These are phyloP conservation scores for Zygosaccharomyces siamensis DNA, from an alignment of 805 yeast species.

Conservation along the genomic window DNA sequence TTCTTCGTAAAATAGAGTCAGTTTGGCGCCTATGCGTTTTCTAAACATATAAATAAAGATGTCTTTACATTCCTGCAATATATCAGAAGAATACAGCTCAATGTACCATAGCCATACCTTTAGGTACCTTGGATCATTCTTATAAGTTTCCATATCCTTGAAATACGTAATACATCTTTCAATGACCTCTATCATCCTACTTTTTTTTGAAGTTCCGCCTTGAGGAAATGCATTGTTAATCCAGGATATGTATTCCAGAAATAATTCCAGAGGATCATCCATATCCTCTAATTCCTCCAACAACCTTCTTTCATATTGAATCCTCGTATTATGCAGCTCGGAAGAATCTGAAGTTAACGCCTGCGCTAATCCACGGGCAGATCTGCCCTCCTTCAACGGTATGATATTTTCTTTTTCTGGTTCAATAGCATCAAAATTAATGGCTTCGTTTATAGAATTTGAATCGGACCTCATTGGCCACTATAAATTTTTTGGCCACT, in stretches of 20 bases:
- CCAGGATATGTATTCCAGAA: constrained; percentile 74
- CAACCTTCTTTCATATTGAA: constrained; percentile 47
- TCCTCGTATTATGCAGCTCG: constrained; percentile 25
- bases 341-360: constrained; percentile 30
- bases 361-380: constrained; percentile 52
- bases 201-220: constrained; percentile 53
- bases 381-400: constrained; percentile 63
- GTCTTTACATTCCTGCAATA: constrained; percentile 67
- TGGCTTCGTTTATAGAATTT: constrained; percentile 7
- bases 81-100: constrained; percentile 26
- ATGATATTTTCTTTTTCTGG: constrained; percentile 71
- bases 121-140: constrained; percentile 77
- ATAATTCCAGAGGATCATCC: constrained; percentile 82
- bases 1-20: constrained; percentile 73
- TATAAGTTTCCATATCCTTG: constrained; percentile 59
- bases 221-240: constrained; percentile 56
- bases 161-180: constrained; percentile 71
- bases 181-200: constrained; percentile 59
- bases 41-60: constrained; percentile 66
- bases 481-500: neutral
- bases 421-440: constrained; percentile 46
- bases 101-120: constrained; percentile 79
- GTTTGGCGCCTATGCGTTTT: constrained; percentile 60
- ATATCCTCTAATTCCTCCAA: constrained; percentile 46
- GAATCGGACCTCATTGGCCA: constrained; percentile 5